phyloP scores from a whole-genome alignment of 2,329 filamentous ascomycete genomes.

The Drechmeria coniospora region DNA sequence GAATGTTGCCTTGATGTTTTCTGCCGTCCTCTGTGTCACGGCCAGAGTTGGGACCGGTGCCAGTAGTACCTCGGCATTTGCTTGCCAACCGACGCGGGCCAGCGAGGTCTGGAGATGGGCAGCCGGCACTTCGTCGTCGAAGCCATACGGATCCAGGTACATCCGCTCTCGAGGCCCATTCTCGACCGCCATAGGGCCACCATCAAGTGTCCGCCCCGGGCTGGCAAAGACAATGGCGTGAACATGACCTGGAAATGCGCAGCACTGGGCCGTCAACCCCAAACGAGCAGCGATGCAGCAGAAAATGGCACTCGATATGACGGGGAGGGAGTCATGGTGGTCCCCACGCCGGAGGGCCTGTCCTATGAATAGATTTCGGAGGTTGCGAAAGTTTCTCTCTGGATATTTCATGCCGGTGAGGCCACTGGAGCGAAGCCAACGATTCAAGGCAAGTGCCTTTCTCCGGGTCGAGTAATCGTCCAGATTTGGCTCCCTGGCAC shows the following conservation, averaged over 20 bases:
- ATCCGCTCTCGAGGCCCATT: conserved; percentile 34
- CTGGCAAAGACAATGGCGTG: conserved; percentile 60
- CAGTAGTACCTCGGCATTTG: conserved; percentile 36
- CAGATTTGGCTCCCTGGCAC: conserved; percentile 34
- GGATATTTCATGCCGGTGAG: conserved; percentile 56
- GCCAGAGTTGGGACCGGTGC: conserved; percentile 46
- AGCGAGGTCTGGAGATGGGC: conserved; percentile 44
- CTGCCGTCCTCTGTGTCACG: conserved; percentile 55
- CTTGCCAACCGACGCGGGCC: conserved; percentile 28
- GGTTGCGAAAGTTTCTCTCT: conserved; percentile 54
- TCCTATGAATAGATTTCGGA: conserved; percentile 81
- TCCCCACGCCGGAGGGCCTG: conserved; percentile 56
- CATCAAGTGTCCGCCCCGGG: conserved; percentile 45
- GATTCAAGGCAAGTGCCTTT: conserved; percentile 52
- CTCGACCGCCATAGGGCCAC: conserved; percentile 17
- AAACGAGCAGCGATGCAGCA: conserved; percentile 62
- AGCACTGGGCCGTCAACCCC: conserved; percentile 62
- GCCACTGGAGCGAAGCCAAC: conserved; percentile 52
- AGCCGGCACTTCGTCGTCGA: conserved; percentile 48
- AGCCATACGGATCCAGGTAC: conserved; percentile 73
- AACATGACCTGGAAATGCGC: conserved; percentile 72
- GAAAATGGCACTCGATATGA: conserved; percentile 79
- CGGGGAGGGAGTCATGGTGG: conserved; percentile 69
- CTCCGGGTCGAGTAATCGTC: conserved; percentile 42
- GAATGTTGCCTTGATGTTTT: conserved; percentile 66